Evolutionary conservation across 1,284 basidiomycete species (phyloP), one percentile per base, ranked within the genome.

Genomic region (Cutaneotrichosporon cavernicola): DNA sequence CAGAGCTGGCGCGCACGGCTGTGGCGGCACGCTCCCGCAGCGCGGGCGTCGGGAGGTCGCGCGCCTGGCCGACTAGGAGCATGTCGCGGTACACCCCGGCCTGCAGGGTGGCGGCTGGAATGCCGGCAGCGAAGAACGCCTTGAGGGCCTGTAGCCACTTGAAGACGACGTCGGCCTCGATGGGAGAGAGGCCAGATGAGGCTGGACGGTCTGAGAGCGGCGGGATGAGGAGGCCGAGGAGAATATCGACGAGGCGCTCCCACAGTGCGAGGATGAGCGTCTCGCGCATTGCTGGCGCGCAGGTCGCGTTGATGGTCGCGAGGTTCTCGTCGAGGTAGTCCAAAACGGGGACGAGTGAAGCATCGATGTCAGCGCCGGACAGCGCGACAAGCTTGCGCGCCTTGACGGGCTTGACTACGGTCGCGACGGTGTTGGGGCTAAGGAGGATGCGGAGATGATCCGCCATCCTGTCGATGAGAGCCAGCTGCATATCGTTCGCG

Each of bases 251-350:
- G 21, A 76, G 69, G 10, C 74, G 70, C 13, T 69, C 70, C 79
- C 79, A 81, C 16, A 80, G 58, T 5, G 63, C 66, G 10, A 75
- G 58, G 74, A 76, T 75, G 32, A 78, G 61, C 2, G 46, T 26
- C 5, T 76, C 47, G 16, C 75, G 70, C 1, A 68, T 68, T 4
- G 69, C 64, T 10, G 65, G 57, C 1, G 73, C 69, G 31, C 79
- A 70, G 2, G 77, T 79, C 26, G 73, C 70, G 10, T 73, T 72
- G 65, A 81, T 79, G 2, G 73, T 71, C 4, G 75, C 72, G 60
- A 81, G 78, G 77, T 75, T 79, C 30, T 73, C 71, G 60, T 81
- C 76, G 9, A 80, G 69, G 59, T 80, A 80, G 38, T 77, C 76
- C 57, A 76, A 78, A 16, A 80, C 64, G 1, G 74, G 74, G 22